These are phyloP conservation scores for Parafenestella ontariensis DNA, from an alignment of 2,329 filamentous ascomycete species.

Conservation along the genomic window DNA sequence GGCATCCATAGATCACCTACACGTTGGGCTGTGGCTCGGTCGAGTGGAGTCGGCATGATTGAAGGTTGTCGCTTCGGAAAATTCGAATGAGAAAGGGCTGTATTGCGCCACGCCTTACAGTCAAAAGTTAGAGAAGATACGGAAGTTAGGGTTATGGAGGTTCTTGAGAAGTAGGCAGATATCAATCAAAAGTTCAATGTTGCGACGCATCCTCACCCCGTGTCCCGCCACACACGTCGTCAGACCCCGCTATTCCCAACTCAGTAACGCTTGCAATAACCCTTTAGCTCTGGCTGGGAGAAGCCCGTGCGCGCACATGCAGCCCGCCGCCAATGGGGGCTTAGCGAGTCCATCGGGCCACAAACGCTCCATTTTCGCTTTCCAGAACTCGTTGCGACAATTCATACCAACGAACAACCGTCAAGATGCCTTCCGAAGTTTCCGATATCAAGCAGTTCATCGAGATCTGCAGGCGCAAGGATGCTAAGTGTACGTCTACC, in stretches of 20 bases:
- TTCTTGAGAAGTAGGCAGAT: conserved; percentile 13
- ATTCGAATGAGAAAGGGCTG: not conserved
- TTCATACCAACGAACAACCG: conserved; percentile 51
- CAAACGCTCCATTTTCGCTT: no score
- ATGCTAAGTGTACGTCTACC: conserved; percentile 89
- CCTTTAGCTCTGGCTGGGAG: no score
- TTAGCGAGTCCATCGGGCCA: no score
- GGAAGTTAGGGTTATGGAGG: not conserved
- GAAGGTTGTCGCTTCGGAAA: conserved; percentile 2
- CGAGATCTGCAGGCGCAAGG: conserved; percentile 99
- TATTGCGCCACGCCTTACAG: not conserved
- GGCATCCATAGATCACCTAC: conserved; percentile 41
- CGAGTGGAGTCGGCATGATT: conserved; percentile 59
- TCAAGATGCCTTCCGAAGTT: conserved; percentile 97
- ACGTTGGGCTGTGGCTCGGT: conserved; percentile 55
- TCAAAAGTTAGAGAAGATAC: not conserved
- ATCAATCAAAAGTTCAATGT: conserved; percentile 13
- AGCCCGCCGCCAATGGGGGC: no score
- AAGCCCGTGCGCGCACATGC: no score
- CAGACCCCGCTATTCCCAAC: conserved; percentile 27
- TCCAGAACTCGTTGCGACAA: conserved; percentile 28
- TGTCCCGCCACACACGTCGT: conserved; percentile 36
- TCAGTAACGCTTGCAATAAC: conserved; percentile 26
- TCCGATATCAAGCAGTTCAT: conserved; percentile 99
- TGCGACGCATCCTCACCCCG: conserved; percentile 9